Evolutionary conservation across 345 rosid species (phyloP), one percentile per base, ranked within the genome.

Genomic region (Angophora floribunda): DNA sequence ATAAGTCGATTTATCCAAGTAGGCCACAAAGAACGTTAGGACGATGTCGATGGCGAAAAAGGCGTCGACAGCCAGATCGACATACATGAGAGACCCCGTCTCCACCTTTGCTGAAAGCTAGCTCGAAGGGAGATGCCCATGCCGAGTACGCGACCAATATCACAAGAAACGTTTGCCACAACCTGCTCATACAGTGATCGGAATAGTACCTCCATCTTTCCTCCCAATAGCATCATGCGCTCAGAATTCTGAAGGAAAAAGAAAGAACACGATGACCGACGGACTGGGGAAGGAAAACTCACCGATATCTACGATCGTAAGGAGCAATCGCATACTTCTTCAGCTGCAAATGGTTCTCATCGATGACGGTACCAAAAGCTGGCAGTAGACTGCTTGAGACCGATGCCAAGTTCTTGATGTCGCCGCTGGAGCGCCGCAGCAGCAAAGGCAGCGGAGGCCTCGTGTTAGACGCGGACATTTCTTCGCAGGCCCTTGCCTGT

Each of bases 241-340:
- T 85, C 24, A 26, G 52, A 50, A 21, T 52, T 7, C 41, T 17
- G 57, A 85, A 85, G n/a, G 2, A 16, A 24, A 55, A 45, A 53
- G 44, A 50, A 5, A 14, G 10, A 30, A 52, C 82, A 36, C 3
- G 82, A 75, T 19, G 41, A 75, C 49, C 28, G 1, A 21, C 49
- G 9, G 84, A 22, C 28, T 26, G 14, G 84, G 5, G 49, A 41
- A 75, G 2, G 45, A 17, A n/a, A 32, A 80, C 75, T 85, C 84
- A 96, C 99, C 99, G 91, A 91, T 97, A 97, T 95, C 99, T 92
- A 55, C 93, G 95, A 87, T 97, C 99, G 86, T 93, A 96, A 28
- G 99, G 99, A 88, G 96, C 96, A 52, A 97, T 91, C 16, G 93
- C 92, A 82, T 59, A 92, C 90, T 91, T 91, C 91, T 93, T 94